Evolutionary conservation across 73 alveolate species (phyloP), one percentile per base, ranked within the genome.

Genomic region (Paramecium biaurelia): DNA sequence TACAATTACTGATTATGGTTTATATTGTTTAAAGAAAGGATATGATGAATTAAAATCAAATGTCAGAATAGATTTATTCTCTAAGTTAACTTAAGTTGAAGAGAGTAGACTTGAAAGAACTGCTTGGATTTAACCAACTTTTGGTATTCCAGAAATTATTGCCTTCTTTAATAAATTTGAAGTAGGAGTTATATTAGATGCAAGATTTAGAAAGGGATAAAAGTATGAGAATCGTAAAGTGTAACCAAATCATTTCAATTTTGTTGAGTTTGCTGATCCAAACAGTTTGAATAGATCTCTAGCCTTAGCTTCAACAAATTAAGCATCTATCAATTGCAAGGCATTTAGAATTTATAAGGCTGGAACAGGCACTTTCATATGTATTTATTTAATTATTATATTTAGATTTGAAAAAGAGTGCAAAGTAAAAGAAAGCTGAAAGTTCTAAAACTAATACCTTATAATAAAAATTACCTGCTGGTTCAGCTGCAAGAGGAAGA

Each of bases 261-360:
- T 97, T 56, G 87, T 97, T 93, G 99, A 97, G 76, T 97, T 95
- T 84, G 97, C 95, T 68, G 95, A 95, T 93, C 97, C 96, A 3
- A 97, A 96, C 89, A 86, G 97, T 92, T 98, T 96, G 20, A 95
- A 97, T 57, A 95, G 98, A 93, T 67, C 96, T 85, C 92, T 96
- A 12, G 96, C 97, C 45, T 93, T 97, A 32, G 99, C 99, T 14
- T 88, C 97, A 20, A 95, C 96, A 94, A 92, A 93, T 79, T 79
- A 92, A 92, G 94, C 98, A 4, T 26, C 21, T 7, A 41, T 96
- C 21, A 63, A 70, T 57, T 98, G 99, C 34, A 92, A 89, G 72
- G 94, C 92, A 35, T 93, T 93, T 85, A 96, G 98, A 95, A 92
- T 95, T 63, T 97, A 95, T 94, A 97, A 96, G 79, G 98, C 99